Conservation (phyloP, 2,329 filamentous ascomycete species). For the Polychaeton citri region DNA sequence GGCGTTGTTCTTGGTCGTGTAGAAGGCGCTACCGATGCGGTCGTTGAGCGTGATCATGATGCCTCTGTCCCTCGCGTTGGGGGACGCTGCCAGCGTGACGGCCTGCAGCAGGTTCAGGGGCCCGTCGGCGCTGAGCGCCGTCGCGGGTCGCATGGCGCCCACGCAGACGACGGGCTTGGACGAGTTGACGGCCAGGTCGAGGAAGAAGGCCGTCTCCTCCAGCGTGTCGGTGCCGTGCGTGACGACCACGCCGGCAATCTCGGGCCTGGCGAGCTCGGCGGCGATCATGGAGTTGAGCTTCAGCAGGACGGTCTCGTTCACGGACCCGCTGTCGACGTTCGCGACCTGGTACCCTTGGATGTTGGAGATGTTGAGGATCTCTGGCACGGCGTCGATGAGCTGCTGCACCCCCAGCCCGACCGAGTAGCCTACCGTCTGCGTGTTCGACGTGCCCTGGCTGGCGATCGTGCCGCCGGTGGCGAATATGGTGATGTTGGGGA, state of each 20-base stretch:
- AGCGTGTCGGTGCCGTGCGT: constrained; percentile 55
- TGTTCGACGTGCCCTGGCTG: constrained; percentile 34
- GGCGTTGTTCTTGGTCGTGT: constrained; percentile 48
- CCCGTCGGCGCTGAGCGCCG: constrained; percentile 49
- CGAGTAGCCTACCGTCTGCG: constrained; percentile 43
- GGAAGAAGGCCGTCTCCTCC: constrained; percentile 51
- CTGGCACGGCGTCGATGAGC: constrained; percentile 42
- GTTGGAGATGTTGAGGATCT: constrained; percentile 41
- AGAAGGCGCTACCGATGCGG: constrained; percentile 45
- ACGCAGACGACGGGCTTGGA: constrained; percentile 48
- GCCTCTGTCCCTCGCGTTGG: constrained; percentile 36
- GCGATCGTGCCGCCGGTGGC: constrained; percentile 48
- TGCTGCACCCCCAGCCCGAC: constrained; percentile 36
- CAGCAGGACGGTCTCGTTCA: constrained; percentile 38
- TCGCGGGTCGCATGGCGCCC: constrained; percentile 50
- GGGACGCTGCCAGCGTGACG: constrained; percentile 40
- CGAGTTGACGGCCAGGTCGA: constrained; percentile 44
- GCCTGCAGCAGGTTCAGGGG: constrained; percentile 49
- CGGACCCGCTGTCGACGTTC: constrained; percentile 21
- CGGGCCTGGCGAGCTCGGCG: constrained; percentile 31
- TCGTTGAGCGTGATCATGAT: constrained; percentile 50
- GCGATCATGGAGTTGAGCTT: constrained; percentile 37
- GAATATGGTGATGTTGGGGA: constrained; percentile 45
- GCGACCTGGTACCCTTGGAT: constrained; percentile 35
- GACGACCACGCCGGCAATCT: constrained; percentile 38